Base-by-base conservation (phyloP, 148 eudicot species). In the Cornus controversa region DNA sequence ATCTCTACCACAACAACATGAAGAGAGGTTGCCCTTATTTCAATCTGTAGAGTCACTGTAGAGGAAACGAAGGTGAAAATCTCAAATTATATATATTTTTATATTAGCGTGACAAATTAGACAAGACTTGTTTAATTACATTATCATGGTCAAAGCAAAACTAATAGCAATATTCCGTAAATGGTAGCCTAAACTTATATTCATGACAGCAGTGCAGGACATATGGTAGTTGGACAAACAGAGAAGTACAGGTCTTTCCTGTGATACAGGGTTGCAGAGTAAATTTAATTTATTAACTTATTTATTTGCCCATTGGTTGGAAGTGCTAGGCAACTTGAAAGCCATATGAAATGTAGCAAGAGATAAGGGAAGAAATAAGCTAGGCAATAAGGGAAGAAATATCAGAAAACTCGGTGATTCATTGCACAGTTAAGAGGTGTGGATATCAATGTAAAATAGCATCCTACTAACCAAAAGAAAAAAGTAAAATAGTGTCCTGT, bases 21-120 rank as follows among this genome's bases (percentile, higher is more conserved):
- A 75, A 75, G 25, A 64, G 18, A 37, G 67, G 54, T 74, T 13
- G 64, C 62, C 36, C 27, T 74, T 74, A 24, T 58, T 73, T 8
- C 2, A 45, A 58, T 7, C n/a, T n/a, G n/a, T n/a, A n/a, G n/a
- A n/a, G n/a, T n/a, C n/a, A n/a, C 77, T 62, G 31, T 57, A 60
- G 67, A 16, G 50, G 47, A 58, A 23, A 25, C 23, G 47, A 47
- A 60, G 77, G 77, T 74, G 45, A 50, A 50, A 50, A 3, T 50
- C 57, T 50, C 57, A 50, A 50, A 11, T 50, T 50, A 50, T 50
- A 50, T 11, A 0, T 45, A 1, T 45, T 45, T 45, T 45, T 45
- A 45, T 50, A 50, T 50, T 20, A 50, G 57, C 20, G 4, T 50
- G 57, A 50, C 57, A 66, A 66, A 10, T 66, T 27, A 11, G 60